Conservation (phyloP, 1,284 basidiomycete species). For the Wallemia mellicola region DNA sequence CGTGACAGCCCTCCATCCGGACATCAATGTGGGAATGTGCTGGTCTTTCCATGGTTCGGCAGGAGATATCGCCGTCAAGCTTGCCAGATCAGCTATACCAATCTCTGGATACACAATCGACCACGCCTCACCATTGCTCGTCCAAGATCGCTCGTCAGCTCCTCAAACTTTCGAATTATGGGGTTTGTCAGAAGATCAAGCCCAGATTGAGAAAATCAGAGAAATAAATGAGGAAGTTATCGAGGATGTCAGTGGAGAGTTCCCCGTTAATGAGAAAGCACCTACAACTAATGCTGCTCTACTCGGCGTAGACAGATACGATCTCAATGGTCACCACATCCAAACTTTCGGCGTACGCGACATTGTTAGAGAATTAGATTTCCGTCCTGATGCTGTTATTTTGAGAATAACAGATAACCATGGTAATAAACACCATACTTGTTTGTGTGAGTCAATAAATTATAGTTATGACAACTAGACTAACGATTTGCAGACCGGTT, state of each 20-base stretch:
- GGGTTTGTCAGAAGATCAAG: slow-evolving; percentile 45
- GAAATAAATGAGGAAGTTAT: slow-evolving; percentile 16
- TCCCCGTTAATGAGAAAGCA: slow-evolving; percentile 20
- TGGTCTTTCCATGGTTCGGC: slow-evolving; percentile 60
- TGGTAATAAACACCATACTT: slow-evolving; percentile 54
- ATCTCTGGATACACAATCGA: slow-evolving; percentile 67
- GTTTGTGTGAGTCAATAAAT: slow-evolving; percentile 23
- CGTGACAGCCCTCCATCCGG: slow-evolving; percentile 53
- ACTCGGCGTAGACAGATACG: slow-evolving; percentile 49
- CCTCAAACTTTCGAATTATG: slow-evolving; percentile 66
- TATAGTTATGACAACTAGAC: not conserved
- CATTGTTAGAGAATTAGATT: slow-evolving; percentile 31
- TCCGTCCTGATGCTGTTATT: slow-evolving; percentile 53
- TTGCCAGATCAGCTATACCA: slow-evolving; percentile 39
- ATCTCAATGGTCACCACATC: slow-evolving; percentile 34
- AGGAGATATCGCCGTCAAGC: slow-evolving; percentile 51
- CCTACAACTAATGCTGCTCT: slow-evolving; percentile 30
- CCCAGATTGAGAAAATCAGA: slow-evolving; percentile 30
- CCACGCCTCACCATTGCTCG: slow-evolving; percentile 28
- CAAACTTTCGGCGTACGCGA: slow-evolving; percentile 57
- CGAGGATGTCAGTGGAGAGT: slow-evolving; percentile 15
- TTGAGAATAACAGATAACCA: slow-evolving; percentile 55
- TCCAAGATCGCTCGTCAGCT: slow-evolving; percentile 45
- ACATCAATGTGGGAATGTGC: slow-evolving; percentile 50
- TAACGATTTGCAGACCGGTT: not conserved